Conservation (phyloP, 73 alveolate genomes). For the Tetrahymena elliotti region DNA sequence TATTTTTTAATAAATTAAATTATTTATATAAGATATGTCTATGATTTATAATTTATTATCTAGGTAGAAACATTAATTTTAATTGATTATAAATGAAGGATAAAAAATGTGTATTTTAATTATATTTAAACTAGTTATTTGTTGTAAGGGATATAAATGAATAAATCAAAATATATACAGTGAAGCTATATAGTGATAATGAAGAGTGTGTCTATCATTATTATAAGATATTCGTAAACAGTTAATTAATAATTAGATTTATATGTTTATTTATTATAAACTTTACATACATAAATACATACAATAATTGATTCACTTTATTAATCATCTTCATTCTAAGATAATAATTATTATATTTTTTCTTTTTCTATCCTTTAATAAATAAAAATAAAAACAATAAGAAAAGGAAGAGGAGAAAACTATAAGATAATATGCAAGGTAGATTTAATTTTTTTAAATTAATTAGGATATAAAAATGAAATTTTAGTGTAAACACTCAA, state of each 20-base stretch:
- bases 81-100: background rate
- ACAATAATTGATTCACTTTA: background rate
- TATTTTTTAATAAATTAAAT: too few species aligned
- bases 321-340: background rate
- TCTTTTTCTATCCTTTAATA: background rate
- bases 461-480: background rate
- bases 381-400: background rate
- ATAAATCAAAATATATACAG: background rate
- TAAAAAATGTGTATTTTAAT: background rate
- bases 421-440: background rate
- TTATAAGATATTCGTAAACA: background rate
- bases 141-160: background rate
- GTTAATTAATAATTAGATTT: background rate
- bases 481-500: background rate
- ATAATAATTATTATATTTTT: background rate
- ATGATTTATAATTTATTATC: background rate
- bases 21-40: background rate
- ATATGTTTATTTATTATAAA: too few species aligned
- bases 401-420: background rate
- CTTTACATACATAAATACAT: background rate
- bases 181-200: background rate
- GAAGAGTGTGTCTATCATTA: background rate
- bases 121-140: background rate
- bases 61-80: background rate
- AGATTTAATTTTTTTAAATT: background rate